Conservation (phyloP, 2,329 filamentous ascomycete genomes). For the Aurifilum marmelostoma region DNA sequence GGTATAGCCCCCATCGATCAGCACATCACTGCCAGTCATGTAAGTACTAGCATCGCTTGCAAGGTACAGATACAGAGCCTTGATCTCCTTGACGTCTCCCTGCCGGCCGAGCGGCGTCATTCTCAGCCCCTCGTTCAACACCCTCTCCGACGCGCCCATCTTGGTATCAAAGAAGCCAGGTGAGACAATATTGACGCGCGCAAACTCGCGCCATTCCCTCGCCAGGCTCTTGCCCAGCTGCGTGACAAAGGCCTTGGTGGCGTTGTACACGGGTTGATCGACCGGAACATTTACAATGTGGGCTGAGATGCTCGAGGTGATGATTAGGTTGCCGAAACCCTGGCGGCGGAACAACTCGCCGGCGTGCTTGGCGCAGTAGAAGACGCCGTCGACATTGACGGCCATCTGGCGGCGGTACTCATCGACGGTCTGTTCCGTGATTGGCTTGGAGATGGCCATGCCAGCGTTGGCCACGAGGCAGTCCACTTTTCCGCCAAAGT, state of each 20-base stretch:
- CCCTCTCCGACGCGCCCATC: conserved; percentile 50
- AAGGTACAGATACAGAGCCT: conserved; percentile 60
- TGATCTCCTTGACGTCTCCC: conserved; percentile 67
- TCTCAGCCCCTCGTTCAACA: conserved; percentile 50
- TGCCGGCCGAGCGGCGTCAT: conserved; percentile 59
- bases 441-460: conserved; percentile 57
- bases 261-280: conserved; percentile 61
- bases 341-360: conserved; percentile 49
- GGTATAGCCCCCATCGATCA: conserved; percentile 48
- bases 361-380: conserved; percentile 48
- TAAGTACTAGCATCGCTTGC: conserved; percentile 55
- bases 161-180: conserved; percentile 56
- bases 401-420: conserved; percentile 57
- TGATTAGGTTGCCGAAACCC: conserved; percentile 53
- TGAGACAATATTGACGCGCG: conserved; percentile 26
- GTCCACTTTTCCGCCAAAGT: conserved; percentile 47
- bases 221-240: conserved; percentile 60
- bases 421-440: conserved; percentile 55
- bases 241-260: conserved; percentile 57
- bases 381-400: conserved; percentile 56
- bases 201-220: conserved; percentile 45
- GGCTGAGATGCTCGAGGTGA: conserved; percentile 54
- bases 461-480: conserved; percentile 50
- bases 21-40: conserved; percentile 52
- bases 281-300: conserved; percentile 54